phyloP scores from a whole-genome alignment of 176 grass and related monocot genomes.

The Juncus effusus region DNA sequence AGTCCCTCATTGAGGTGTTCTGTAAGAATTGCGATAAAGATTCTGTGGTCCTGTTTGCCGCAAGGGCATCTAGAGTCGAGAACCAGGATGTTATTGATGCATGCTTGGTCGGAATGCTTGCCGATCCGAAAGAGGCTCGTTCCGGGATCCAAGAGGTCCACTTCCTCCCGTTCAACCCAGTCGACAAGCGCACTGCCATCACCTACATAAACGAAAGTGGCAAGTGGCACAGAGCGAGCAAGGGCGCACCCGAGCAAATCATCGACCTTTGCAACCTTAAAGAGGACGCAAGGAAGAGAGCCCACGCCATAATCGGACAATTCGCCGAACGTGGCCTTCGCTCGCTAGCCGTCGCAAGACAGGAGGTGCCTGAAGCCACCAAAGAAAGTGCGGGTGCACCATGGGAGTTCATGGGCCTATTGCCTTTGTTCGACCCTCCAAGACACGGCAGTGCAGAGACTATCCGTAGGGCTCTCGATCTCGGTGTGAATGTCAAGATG shows the following conservation, averaged over 20 bases:
- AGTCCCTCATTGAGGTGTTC: constrained; percentile 76
- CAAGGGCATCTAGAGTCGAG: constrained; percentile 75
- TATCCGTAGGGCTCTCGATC: constrained; percentile 67
- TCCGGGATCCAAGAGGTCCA: constrained; percentile 76
- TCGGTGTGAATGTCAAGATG: constrained; percentile 95
- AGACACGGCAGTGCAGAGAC: constrained; percentile 91
- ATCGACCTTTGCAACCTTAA: constrained; percentile 81
- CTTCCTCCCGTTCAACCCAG: constrained; percentile 88
- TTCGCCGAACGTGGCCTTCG: constrained; percentile 80
- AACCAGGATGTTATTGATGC: constrained; percentile 98
- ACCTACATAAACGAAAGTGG: constrained; percentile 79
- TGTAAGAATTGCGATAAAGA: constrained; percentile 72
- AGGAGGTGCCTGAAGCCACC: constrained; percentile 64
- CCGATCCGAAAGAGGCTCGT: constrained; percentile 82
- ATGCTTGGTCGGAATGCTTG: constrained; percentile 81
- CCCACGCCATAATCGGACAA: constrained; percentile 50
- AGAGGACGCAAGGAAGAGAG: constrained; percentile 51
- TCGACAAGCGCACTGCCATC: constrained; percentile 93
- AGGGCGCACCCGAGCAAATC: constrained; percentile 89
- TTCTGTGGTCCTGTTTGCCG: constrained; percentile 63
- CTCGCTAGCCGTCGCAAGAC: constrained; percentile 63
- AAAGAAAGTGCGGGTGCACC: constrained; percentile 64
- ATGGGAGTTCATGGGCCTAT: constrained; percentile 79
- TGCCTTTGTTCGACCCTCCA: constrained; percentile 94
- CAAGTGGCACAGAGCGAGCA: constrained; percentile 85